A percentile compares a stretch with the other conserved stretches of the same genome.
Conservation (phyloP, 2,329 filamentous ascomycete species). For the Scorias spongiosa region DNA sequence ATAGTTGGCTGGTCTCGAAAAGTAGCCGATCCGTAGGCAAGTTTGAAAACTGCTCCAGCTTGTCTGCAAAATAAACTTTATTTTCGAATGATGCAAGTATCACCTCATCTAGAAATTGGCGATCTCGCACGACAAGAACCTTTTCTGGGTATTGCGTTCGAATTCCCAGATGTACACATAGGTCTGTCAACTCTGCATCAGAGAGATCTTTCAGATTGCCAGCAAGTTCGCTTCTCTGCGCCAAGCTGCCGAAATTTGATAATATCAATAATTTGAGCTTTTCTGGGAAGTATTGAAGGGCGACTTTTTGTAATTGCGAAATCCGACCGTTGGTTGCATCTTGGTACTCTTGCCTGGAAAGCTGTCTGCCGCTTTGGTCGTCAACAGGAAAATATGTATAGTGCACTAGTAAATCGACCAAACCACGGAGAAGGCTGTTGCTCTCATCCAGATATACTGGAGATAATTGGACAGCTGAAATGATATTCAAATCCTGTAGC, state of each 20-base stretch:
- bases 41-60: constrained; percentile 52
- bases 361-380: constrained; percentile 70
- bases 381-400: constrained; percentile 83
- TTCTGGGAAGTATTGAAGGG: constrained; percentile 69
- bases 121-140: constrained; percentile 46
- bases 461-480: constrained; percentile 64
- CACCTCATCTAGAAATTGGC: constrained; percentile 53
- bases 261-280: constrained; percentile 84
- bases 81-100: constrained; percentile 62
- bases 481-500: constrained; percentile 68
- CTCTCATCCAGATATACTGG: constrained; percentile 60
- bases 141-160: constrained; percentile 68
- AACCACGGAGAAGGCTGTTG: constrained; percentile 64
- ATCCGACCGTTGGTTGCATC: constrained; percentile 64
- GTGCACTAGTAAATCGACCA: constrained; percentile 66
- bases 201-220: constrained; percentile 57
- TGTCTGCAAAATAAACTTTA: constrained; percentile 68
- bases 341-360: constrained; percentile 57
- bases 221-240: constrained; percentile 63
- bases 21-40: constrained; percentile 72
- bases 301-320: constrained; percentile 62
- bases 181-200: constrained; percentile 55
- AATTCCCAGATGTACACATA: constrained; percentile 60
- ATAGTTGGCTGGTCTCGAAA: constrained; percentile 63
- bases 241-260: constrained; percentile 82